Percentiles rank a stretch among this genome's conserved stretches.
These are phyloP conservation scores for apple (Malus domestica) DNA, from an alignment of 306 rosid species.

Conservation along the genomic window DNA sequence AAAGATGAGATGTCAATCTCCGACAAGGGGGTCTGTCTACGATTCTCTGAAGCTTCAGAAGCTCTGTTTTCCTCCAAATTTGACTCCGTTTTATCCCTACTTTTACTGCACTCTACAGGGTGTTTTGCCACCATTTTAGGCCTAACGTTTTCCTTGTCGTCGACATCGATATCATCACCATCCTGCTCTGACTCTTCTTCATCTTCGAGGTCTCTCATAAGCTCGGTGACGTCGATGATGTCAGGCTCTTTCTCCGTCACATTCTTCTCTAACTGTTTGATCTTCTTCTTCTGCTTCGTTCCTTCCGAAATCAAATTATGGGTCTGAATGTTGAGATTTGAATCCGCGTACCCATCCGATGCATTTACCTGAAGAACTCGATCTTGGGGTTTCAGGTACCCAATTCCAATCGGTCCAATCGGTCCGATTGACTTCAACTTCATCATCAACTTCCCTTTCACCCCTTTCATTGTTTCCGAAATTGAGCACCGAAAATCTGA, in stretches of 20 bases:
- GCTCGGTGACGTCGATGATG: conserved; percentile 37
- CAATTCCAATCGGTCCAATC: not conserved
- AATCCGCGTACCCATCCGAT: conserved; percentile 46
- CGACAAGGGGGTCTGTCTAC: conserved; percentile 17
- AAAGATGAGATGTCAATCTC: conserved; percentile 47
- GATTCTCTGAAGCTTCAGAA: conserved; percentile 18
- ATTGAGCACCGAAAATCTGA: not conserved
- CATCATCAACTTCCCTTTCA: conserved; percentile 70
- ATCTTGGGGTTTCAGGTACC: conserved; percentile 43
- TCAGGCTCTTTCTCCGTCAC: conserved; percentile 28
- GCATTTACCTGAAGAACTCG: conserved; percentile 59
- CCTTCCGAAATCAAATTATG: conserved; percentile 21
- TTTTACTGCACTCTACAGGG: not conserved
- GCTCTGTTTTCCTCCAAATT: conserved; percentile 15
- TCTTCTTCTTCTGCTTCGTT: conserved; percentile 26
- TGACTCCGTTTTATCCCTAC: conserved; percentile 9
- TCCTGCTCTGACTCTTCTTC: conserved; percentile 30
- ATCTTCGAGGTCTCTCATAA: conserved; percentile 47
- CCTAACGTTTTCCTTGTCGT: conserved; percentile 60
- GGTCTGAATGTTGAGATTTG: conserved; percentile 14
- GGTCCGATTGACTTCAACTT: conserved; percentile 74
- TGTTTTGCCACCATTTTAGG: conserved; percentile 21
- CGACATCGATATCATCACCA: conserved; percentile 22
- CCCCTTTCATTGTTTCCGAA: conserved; percentile 34
- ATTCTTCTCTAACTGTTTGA: not conserved